Conservation (phyloP, 176 grass and related monocot genomes). For the Leersia perrieri region DNA sequence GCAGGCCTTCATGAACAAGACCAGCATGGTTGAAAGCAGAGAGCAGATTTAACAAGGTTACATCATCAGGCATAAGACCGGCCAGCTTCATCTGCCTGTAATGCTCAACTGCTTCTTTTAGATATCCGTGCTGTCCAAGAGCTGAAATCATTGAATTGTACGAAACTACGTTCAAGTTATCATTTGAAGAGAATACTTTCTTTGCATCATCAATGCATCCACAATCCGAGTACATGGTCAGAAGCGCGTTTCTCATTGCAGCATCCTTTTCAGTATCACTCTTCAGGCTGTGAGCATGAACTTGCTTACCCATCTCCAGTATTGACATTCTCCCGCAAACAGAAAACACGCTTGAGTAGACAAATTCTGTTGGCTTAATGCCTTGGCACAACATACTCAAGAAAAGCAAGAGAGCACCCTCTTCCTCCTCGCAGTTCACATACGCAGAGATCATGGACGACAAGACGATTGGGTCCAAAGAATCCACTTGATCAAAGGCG, state of each 20-base stretch:
- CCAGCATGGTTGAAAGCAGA: constrained; percentile 50
- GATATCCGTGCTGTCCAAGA: constrained; percentile 36
- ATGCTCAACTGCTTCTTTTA: constrained; percentile 21
- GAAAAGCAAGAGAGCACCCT: constrained; percentile 28
- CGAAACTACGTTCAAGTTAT: constrained; percentile 24
- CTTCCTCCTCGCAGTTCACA: constrained; percentile 21
- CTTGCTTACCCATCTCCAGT: constrained; percentile 36
- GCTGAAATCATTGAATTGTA: constrained; percentile 49
- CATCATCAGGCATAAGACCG: constrained; percentile 36
- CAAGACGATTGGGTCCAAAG: constrained; percentile 25
- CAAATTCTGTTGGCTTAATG: constrained; percentile 30
- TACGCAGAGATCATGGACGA: constrained; percentile 38
- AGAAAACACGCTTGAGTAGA: constrained; percentile 35
- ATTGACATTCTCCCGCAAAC: constrained; percentile 17
- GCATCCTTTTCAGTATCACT: constrained; percentile 21
- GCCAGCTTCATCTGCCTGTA: constrained; percentile 27
- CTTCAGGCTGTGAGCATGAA: constrained; percentile 41
- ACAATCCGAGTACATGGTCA: constrained; percentile 42
- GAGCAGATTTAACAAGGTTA: constrained; percentile 43
- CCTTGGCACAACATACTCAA: constrained; percentile 32
- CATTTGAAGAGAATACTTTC: constrained; percentile 34
- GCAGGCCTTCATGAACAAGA: constrained; percentile 34
- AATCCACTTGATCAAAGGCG: constrained; percentile 20
- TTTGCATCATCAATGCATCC: constrained; percentile 45
- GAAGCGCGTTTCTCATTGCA: constrained; percentile 37